These are phyloP conservation scores for Lenwebbia sp. DNA, from an alignment of 345 rosid genomes.

Conservation along the genomic window DNA sequence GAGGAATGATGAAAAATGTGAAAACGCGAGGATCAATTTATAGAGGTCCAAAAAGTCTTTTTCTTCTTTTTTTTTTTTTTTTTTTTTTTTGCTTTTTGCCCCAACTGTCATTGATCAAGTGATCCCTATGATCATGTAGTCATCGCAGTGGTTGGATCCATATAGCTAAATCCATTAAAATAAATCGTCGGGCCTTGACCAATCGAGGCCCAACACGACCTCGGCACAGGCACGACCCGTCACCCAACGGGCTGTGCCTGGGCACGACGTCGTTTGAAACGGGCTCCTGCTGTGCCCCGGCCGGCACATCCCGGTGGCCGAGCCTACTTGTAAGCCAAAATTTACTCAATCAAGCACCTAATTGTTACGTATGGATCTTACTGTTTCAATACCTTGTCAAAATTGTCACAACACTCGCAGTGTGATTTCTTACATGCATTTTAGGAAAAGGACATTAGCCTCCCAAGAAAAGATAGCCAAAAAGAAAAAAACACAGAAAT, in stretches of 20 bases:
- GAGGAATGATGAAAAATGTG: too few species aligned
- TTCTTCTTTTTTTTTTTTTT: too few species aligned
- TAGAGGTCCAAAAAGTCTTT: too few species aligned
- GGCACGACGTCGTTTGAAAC: background rate
- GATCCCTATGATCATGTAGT: too few species aligned
- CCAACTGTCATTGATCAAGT: too few species aligned
- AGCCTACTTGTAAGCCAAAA: background rate
- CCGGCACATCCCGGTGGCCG: background rate
- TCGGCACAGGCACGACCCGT: background rate
- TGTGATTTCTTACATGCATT: background rate
- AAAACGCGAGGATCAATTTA: too few species aligned
- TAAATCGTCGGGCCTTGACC: background rate
- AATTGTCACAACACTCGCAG: background rate
- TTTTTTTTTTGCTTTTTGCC: too few species aligned
- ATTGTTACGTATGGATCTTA: background rate
- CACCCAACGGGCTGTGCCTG: background rate
- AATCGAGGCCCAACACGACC: background rate
- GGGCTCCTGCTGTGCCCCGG: background rate
- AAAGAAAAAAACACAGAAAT: background rate
- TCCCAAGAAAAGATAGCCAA: fast-evolving
- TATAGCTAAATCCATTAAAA: too few species aligned
- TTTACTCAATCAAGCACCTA: background rate
- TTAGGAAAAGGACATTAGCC: background rate
- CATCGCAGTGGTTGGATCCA: too few species aligned
- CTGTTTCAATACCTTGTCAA: background rate